A percentile compares a stretch with the other conserved stretches of the same genome.
phyloP scores from a whole-genome alignment of 163 green algal genomes.

The Chlamydomonas reinhardtii region DNA sequence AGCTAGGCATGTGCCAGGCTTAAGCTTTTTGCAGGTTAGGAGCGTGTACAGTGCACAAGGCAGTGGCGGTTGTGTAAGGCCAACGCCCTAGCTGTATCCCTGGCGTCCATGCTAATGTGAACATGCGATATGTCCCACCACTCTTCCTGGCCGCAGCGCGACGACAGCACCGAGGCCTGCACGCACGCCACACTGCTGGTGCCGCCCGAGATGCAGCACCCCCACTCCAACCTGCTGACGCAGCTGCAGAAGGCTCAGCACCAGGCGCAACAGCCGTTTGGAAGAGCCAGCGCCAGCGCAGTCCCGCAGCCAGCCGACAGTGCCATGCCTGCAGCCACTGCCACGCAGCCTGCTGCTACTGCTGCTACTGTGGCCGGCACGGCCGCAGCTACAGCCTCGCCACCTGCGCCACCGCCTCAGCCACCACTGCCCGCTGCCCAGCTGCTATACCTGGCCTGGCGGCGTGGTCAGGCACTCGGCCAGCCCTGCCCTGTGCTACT shows the following conservation, averaged over 20 bases:
- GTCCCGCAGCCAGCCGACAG: neutral
- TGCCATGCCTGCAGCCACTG: neutral
- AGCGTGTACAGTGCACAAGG: too few relatives aligned
- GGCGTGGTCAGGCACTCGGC: conserved; percentile 16
- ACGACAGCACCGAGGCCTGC: conserved; percentile 1
- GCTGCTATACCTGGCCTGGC: conserved; percentile 16
- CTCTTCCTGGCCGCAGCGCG: neutral
- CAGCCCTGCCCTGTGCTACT: conserved; percentile 20
- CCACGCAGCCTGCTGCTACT: too few relatives aligned
- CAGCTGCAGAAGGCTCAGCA: too few relatives aligned
- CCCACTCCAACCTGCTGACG: neutral
- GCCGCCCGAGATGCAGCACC: neutral
- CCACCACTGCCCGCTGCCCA: neutral
- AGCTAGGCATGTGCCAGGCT: too few relatives aligned
- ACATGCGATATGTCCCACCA: too few relatives aligned
- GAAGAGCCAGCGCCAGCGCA: neutral
- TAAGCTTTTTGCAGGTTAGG: too few relatives aligned
- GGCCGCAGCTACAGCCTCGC: too few relatives aligned
- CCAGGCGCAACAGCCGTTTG: neutral
- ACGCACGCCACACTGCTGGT: conserved; percentile 14
- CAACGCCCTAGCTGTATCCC: too few relatives aligned
- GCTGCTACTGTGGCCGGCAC: too few relatives aligned
- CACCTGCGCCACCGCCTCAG: neutral
- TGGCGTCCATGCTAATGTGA: too few relatives aligned
- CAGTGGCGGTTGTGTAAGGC: too few relatives aligned